Conservation (phyloP, 116 monocot species). For the Phalaenopsis hybrid region DNA sequence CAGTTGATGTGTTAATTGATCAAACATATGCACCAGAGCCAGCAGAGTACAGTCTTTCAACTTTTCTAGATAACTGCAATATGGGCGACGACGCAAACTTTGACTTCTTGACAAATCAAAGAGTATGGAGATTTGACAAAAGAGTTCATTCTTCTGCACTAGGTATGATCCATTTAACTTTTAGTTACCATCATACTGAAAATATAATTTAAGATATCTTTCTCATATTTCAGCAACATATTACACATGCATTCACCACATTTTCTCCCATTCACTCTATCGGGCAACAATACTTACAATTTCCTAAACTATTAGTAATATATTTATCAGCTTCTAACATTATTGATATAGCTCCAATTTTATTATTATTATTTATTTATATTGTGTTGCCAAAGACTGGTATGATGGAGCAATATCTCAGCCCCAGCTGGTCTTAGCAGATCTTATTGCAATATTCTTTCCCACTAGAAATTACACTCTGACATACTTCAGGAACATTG, state of each 20-base stretch:
- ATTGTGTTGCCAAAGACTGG: conserved; percentile 52
- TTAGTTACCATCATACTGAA: neutral
- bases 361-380: neutral
- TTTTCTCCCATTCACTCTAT: neutral
- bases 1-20: conserved; percentile 83
- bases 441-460: conserved; percentile 76
- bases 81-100: conserved; percentile 49
- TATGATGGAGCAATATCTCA: conserved; percentile 83
- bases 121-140: conserved; percentile 95
- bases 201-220: neutral
- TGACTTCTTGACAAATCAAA: conserved; percentile 69
- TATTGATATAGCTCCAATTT: neutral
- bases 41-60: conserved; percentile 56
- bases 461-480: conserved; percentile 74
- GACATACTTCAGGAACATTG: conserved; percentile 81
- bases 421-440: conserved; percentile 86
- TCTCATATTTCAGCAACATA: neutral
- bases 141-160: conserved; percentile 30
- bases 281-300: neutral
- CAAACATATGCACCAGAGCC: conserved; percentile 53
- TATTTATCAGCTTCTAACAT: neutral
- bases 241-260: neutral
- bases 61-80: conserved; percentile 58
- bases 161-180: conserved; percentile 24
- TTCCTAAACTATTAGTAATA: neutral